phyloP scores from a whole-genome alignment of 2,329 filamentous ascomycete species.

The Cladobotryum mycophilum region DNA sequence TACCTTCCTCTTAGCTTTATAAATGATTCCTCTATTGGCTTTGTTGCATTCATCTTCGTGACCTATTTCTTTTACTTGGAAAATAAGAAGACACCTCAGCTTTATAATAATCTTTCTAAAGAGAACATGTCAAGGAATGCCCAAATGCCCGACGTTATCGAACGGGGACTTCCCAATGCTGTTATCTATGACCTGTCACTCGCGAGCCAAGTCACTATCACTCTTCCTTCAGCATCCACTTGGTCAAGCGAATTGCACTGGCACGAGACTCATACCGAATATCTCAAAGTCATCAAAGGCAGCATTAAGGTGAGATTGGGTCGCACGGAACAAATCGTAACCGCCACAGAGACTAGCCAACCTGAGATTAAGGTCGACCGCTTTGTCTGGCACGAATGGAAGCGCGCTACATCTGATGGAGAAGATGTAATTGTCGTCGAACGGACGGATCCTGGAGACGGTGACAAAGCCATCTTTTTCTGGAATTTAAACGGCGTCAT shows the following conservation, averaged over 20 bases:
- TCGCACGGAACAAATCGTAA: constrained; percentile 12
- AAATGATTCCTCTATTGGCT: too few relatives aligned
- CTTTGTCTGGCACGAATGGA: constrained; percentile 40
- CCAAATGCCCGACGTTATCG: constrained; percentile 9
- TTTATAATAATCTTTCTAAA: neutral
- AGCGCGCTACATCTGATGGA: constrained; percentile 27
- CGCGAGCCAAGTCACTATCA: constrained; percentile 33
- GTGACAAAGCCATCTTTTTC: constrained; percentile 42
- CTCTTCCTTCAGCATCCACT: constrained; percentile 34
- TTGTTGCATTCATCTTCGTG: too few relatives aligned
- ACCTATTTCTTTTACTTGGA: too few relatives aligned
- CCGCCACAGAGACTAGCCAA: constrained; percentile 14
- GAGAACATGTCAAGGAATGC: neutral
- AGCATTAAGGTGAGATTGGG: constrained; percentile 23
- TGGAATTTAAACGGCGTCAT: constrained; percentile 42
- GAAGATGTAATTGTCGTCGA: constrained; percentile 38
- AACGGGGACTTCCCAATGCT: constrained; percentile 15
- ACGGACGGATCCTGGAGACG: constrained; percentile 40
- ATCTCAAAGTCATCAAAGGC: constrained; percentile 36
- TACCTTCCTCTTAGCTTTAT: too few relatives aligned
- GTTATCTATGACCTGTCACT: constrained; percentile 30
- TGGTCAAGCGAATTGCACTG: constrained; percentile 46
- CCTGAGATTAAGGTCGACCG: constrained; percentile 29
- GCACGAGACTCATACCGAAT: constrained; percentile 42
- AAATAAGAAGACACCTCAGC: neutral